Evolutionary conservation across 2,329 filamentous ascomycete species (phyloP).

Genomic region (Ophiocordyceps australis): DNA sequence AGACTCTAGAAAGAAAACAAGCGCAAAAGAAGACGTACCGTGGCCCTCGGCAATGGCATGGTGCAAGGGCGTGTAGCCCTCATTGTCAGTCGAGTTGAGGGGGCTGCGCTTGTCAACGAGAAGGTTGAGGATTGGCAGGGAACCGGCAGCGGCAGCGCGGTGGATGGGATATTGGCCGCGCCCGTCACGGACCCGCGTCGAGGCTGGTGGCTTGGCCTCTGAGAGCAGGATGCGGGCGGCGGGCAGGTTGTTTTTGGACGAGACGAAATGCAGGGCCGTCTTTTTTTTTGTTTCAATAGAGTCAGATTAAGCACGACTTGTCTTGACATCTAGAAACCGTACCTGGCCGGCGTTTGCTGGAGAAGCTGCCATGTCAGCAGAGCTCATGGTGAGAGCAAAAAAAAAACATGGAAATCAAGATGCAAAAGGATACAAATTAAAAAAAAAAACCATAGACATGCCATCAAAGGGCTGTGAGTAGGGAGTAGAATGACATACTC

Average conservation of each 20-base stretch:
- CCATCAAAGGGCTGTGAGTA: too few species aligned
- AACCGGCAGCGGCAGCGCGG: slow-evolving; percentile 78
- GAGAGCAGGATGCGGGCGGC: slow-evolving; percentile 62
- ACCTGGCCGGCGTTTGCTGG: slow-evolving; percentile 51
- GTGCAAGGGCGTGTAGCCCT: slow-evolving; percentile 79
- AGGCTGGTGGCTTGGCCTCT: slow-evolving; percentile 50
- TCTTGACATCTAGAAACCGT: too few species aligned
- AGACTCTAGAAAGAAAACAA: neutral
- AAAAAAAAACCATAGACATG: too few species aligned
- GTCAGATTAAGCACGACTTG: too few species aligned
- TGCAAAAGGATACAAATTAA: too few species aligned
- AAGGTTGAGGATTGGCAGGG: slow-evolving; percentile 68
- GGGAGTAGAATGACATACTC: slow-evolving; percentile 40
- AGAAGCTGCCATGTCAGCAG: neutral
- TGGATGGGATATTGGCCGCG: slow-evolving; percentile 84
- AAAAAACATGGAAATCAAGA: too few species aligned
- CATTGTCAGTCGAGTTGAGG: slow-evolving; percentile 62
- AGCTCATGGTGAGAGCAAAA: too few species aligned
- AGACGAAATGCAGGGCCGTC: slow-evolving; percentile 81
- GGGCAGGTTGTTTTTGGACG: slow-evolving; percentile 78
- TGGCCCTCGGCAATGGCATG: slow-evolving; percentile 67
- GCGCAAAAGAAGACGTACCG: slow-evolving; percentile 18
- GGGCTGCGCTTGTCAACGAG: slow-evolving; percentile 64
- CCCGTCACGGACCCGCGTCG: slow-evolving; percentile 64
- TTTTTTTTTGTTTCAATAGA: too few species aligned